Evolutionary conservation across 179 eudicot species (phyloP).

Genomic region (Camellia oleifera): DNA sequence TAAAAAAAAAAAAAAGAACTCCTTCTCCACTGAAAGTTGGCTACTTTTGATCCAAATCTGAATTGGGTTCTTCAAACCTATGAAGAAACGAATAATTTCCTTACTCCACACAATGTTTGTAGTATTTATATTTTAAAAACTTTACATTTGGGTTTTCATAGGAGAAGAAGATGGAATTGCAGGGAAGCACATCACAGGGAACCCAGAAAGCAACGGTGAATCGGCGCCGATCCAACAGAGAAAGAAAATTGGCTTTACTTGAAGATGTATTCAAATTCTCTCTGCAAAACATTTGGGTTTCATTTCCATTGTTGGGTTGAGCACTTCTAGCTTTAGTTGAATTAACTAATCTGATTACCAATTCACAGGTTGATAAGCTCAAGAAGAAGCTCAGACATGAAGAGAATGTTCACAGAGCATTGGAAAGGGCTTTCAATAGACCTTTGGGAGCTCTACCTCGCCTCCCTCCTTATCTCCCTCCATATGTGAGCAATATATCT

Average conservation of each 20-base stretch:
- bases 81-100: constrained; percentile 7
- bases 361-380: constrained; percentile 73
- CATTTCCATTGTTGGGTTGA: not conserved
- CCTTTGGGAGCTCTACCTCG: constrained; percentile 83
- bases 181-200: constrained; percentile 19
- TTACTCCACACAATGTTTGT: not conserved
- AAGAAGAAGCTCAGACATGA: constrained; percentile 82
- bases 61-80: constrained; percentile 1
- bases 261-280: constrained; percentile 62
- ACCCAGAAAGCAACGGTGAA: constrained; percentile 18
- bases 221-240: constrained; percentile 41
- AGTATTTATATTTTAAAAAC: not conserved
- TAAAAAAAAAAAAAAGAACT: too few relatives aligned
- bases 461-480: constrained; percentile 83
- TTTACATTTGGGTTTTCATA: constrained; percentile 3
- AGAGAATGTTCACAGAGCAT: constrained; percentile 77
- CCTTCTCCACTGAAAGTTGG: not conserved
- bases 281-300: not conserved
- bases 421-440: constrained; percentile 81
- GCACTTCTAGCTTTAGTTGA: not conserved
- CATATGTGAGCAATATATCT: constrained; percentile 39
- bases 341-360: not conserved
- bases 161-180: constrained; percentile 36
- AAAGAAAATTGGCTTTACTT: constrained; percentile 62
- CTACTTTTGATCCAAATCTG: constrained; percentile 21